Percentiles rank a stretch among this genome's conserved stretches.
Conservation (phyloP, 2,329 filamentous ascomycete species). For the Zopfia rhizophila region DNA sequence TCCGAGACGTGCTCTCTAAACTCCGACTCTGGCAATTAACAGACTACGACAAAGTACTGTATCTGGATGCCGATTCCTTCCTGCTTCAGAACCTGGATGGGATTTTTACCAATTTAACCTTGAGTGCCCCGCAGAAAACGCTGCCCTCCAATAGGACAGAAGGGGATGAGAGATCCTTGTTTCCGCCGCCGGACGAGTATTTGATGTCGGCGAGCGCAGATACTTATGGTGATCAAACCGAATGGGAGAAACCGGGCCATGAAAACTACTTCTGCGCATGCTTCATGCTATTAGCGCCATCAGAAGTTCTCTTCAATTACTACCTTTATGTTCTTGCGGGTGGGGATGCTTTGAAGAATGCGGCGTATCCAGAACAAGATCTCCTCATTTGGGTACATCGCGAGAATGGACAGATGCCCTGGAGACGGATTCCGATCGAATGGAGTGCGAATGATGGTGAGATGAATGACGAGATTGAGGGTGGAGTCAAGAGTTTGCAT, state of each 20-base stretch:
- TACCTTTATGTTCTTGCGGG: slow-evolving; percentile 38
- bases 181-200: slow-evolving; percentile 34
- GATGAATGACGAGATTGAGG: slow-evolving; percentile 45
- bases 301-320: slow-evolving; percentile 31
- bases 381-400: slow-evolving; percentile 46
- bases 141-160: slow-evolving; percentile 19
- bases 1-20: slow-evolving; percentile 45
- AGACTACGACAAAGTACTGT: slow-evolving; percentile 44
- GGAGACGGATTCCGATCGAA: slow-evolving; percentile 33
- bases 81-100: slow-evolving; percentile 38
- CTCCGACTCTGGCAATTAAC: slow-evolving; percentile 48
- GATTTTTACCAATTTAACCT: slow-evolving; percentile 40
- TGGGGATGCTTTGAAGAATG: slow-evolving; percentile 30
- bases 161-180: slow-evolving; percentile 27
- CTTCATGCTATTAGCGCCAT: slow-evolving; percentile 44
- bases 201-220: slow-evolving; percentile 32
- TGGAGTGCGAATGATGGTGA: slow-evolving; percentile 26
- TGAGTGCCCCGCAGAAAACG: background rate
- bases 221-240: slow-evolving; percentile 18
- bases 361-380: slow-evolving; percentile 41
- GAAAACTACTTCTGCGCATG: slow-evolving; percentile 41
- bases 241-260: slow-evolving; percentile 21
- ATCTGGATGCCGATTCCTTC: slow-evolving; percentile 47
- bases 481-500: slow-evolving; percentile 50
- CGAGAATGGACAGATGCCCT: slow-evolving; percentile 46